phyloP scores from a whole-genome alignment of 2,329 filamentous ascomycete species.

The Nemania serpens region DNA sequence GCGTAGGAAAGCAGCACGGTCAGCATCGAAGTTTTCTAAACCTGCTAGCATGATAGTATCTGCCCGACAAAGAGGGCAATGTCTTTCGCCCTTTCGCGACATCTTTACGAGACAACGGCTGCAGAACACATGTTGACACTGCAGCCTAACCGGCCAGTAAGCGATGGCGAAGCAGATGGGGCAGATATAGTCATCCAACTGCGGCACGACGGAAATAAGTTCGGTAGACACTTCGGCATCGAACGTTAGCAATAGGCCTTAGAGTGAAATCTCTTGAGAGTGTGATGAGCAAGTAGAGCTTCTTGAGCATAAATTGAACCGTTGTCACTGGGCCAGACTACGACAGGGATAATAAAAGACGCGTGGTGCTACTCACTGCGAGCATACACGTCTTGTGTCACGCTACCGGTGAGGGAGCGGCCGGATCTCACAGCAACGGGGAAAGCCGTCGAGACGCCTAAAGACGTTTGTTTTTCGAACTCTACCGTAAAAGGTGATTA shows the following conservation, averaged over 20 bases:
- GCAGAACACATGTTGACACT: constrained; percentile 79
- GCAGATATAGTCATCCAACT: constrained; percentile 83
- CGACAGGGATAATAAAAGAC: neutral
- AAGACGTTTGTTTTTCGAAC: constrained; percentile 83
- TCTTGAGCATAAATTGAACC: neutral
- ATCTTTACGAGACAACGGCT: constrained; percentile 82
- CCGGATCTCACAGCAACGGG: constrained; percentile 62
- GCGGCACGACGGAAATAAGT: constrained; percentile 74
- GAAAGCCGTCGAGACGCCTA: constrained; percentile 69
- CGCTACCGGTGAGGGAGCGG: constrained; percentile 65
- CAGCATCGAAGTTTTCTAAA: constrained; percentile 70
- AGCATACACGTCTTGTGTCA: constrained; percentile 77
- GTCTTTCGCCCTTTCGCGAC: constrained; percentile 68
- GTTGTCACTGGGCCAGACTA: neutral
- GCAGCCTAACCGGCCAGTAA: constrained; percentile 79
- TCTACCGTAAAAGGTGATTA: constrained; percentile 51
- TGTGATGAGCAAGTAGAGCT: neutral
- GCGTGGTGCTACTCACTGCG: constrained; percentile 35
- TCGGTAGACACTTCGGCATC: constrained; percentile 65
- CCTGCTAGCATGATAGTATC: constrained; percentile 74
- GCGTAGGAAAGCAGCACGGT: constrained; percentile 71
- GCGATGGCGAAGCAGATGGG: constrained; percentile 79
- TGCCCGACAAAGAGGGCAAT: constrained; percentile 77
- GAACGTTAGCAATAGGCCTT: constrained; percentile 13
- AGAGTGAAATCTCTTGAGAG: neutral